Evolutionary conservation across 78 protist genomes (phyloP).

Genomic region (Chrysochromulina parva): DNA sequence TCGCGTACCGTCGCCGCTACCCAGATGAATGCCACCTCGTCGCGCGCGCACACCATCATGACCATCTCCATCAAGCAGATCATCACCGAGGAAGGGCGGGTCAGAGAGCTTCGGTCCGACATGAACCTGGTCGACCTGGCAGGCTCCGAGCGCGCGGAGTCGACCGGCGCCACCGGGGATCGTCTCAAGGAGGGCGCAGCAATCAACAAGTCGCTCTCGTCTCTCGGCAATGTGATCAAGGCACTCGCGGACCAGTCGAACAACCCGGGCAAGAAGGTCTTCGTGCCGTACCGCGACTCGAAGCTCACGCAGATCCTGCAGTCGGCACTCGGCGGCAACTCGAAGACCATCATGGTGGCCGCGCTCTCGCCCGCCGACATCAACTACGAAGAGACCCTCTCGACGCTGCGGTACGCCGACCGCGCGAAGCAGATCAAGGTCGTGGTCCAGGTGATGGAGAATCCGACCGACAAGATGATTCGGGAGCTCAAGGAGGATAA

Average conservation of each 20-base stretch:
- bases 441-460: constrained; percentile 38
- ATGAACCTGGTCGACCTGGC: constrained; percentile 53
- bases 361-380: constrained; percentile 69
- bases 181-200: constrained; percentile 59
- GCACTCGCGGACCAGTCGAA: constrained; percentile 67
- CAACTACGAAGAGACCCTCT: constrained; percentile 84
- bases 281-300: constrained; percentile 93
- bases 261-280: constrained; percentile 42
- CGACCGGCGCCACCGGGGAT: constrained; percentile 73
- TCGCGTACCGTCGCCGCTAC: constrained; percentile 70
- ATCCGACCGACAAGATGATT: constrained; percentile 48
- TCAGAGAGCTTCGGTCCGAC: background rate
- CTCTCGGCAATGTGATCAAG: constrained; percentile 81
- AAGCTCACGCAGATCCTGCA: constrained; percentile 75
- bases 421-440: constrained; percentile 85
- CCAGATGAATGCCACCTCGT: constrained; percentile 67
- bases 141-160: constrained; percentile 81
- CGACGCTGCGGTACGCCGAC: constrained; percentile 93
- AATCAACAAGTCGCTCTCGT: constrained; percentile 71
- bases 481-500: constrained; percentile 63
- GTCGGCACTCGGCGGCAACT: constrained; percentile 33
- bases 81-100: background rate
- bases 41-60: constrained; percentile 76
- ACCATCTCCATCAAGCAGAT: constrained; percentile 45
- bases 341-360: constrained; percentile 78